Evolutionary conservation across 176 grass and related monocot genomes (phyloP), one percentile per base, ranked within the genome.

Genomic region (Hordeum marinum): DNA sequence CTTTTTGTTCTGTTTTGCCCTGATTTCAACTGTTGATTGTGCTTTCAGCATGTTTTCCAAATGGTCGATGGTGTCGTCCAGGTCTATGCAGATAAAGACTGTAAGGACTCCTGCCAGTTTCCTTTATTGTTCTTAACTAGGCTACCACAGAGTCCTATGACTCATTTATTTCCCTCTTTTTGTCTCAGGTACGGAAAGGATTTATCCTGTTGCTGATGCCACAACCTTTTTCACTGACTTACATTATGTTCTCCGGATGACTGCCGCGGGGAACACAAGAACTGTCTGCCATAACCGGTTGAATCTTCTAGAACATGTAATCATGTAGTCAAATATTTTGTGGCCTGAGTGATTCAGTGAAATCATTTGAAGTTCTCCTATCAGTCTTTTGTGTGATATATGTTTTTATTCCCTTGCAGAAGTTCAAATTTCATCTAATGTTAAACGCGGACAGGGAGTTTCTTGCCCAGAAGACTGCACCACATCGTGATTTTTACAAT

Each of bases 401-500:
- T 29, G 13, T 65, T 84, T 63, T 76, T 90, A 80, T 74, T 77
- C 82, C 35, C 55, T 87, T 85, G 34, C 88, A 99, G 96, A 99
- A 94, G 73, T 96, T 99, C 71, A 99, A 94, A 80, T 89, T 99
- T 66, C 96, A 99, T 85, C 72, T 99, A 81, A 99, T 96, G 96
- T 89, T 99, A 58, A 99, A 99, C 68, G 24, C 91, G 82, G 96
- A 99, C 76, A 94, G 85, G 76, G 96, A 99, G 77, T 94, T 99
- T 87, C 96, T 99, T 86, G 96, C 96, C 41, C 96, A 99, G 63
- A 99, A 99, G 84, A 99, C 83, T 61, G 96, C 96, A 55, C 96
- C 96, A 24, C 96, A 96, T 94, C 93, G 96, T 78, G 96, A 99
- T 89, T 96, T 99, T 89, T 99, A 99, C 80, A 99, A 99, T 94